Percentiles rank a stretch among this genome's conserved stretches.
Evolutionary conservation across 2,329 filamentous ascomycete genomes (phyloP).

Genomic region (Myriosclerotinia scirpicola): DNA sequence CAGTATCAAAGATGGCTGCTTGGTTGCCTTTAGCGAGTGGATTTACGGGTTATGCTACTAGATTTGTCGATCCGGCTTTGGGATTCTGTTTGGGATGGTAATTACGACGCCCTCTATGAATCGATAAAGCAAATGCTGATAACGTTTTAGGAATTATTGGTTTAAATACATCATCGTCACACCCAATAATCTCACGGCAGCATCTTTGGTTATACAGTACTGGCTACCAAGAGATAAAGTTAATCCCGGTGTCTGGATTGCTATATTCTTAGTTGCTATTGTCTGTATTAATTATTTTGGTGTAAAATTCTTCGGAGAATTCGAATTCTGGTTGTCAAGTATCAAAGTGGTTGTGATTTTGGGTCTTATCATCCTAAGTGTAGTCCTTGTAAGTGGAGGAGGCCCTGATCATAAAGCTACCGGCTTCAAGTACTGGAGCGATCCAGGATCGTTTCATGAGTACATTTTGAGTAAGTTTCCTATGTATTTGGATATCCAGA

Average conservation of each 20-base stretch:
- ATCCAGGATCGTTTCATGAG: conserved; percentile 45
- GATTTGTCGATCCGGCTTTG: conserved; percentile 77
- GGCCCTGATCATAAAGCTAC: conserved; percentile 56
- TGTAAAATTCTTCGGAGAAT: conserved; percentile 42
- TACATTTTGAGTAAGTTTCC: conserved; percentile 41
- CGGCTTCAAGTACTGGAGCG: conserved; percentile 52
- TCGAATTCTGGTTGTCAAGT: conserved; percentile 56
- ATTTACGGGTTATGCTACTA: conserved; percentile 77
- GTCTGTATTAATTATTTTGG: conserved; percentile 65
- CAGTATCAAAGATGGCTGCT: conserved; percentile 61
- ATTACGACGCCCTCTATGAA: not conserved
- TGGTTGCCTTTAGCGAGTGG: conserved; percentile 77
- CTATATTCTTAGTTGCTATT: conserved; percentile 65
- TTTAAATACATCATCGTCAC: conserved; percentile 75
- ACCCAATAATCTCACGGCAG: conserved; percentile 80
- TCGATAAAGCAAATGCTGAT: not conserved
- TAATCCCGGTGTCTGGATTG: conserved; percentile 78
- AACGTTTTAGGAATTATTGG: conserved; percentile 36
- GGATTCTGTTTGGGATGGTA: conserved; percentile 72
- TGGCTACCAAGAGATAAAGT: conserved; percentile 65
- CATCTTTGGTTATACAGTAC: conserved; percentile 74
- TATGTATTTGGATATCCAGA: not conserved
- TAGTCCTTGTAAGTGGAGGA: conserved; percentile 64
- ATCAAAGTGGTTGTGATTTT: conserved; percentile 66
- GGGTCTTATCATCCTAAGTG: conserved; percentile 63